These are phyloP conservation scores for Trichosporon sp. DNA, from an alignment of 1,284 basidiomycete genomes.

Conservation along the genomic window DNA sequence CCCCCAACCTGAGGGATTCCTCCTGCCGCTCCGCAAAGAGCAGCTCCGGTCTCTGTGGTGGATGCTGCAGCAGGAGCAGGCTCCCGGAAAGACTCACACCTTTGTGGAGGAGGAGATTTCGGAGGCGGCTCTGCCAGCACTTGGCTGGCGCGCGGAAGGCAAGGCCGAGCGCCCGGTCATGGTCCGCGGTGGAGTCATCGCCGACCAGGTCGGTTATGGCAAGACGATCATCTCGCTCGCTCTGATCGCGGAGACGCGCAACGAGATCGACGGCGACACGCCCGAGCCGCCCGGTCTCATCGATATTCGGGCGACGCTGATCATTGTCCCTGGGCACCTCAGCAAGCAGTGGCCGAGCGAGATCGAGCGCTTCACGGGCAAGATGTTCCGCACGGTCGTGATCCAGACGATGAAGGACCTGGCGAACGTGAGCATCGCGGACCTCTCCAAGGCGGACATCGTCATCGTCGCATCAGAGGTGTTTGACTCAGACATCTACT, in stretches of 20 bases:
- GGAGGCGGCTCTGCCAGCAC: slow-evolving; percentile 74
- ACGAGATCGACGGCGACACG: slow-evolving; percentile 50
- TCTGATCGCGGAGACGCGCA: slow-evolving; percentile 62
- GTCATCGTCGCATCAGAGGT: slow-evolving; percentile 81
- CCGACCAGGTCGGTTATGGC: slow-evolving; percentile 93
- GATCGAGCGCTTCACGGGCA: slow-evolving; percentile 68
- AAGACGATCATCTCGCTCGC: slow-evolving; percentile 94
- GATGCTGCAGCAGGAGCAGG: slow-evolving; percentile 81
- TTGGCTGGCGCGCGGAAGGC: slow-evolving; percentile 91
- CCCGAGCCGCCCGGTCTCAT: slow-evolving; percentile 54
- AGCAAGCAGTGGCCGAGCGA: slow-evolving; percentile 86
- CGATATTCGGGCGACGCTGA: slow-evolving; percentile 71
- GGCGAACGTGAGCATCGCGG: slow-evolving; percentile 68
- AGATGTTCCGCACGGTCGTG: slow-evolving; percentile 55
- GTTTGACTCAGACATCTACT: slow-evolving; percentile 71
- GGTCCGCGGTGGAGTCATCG: slow-evolving; percentile 84
- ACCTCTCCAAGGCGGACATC: slow-evolving; percentile 76
- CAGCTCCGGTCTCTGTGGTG: slow-evolving; percentile 85
- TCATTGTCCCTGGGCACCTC: slow-evolving; percentile 84
- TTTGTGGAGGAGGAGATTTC: slow-evolving; percentile 93
- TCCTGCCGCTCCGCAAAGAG: slow-evolving; percentile 66
- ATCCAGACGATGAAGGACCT: slow-evolving; percentile 69
- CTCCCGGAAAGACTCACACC: slow-evolving; percentile 57
- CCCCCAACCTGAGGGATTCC: slow-evolving; percentile 71
- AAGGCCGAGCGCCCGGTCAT: slow-evolving; percentile 71